Base-by-base conservation (phyloP, 371 early-diverging fungal species). In the Mycotypha africana region DNA sequence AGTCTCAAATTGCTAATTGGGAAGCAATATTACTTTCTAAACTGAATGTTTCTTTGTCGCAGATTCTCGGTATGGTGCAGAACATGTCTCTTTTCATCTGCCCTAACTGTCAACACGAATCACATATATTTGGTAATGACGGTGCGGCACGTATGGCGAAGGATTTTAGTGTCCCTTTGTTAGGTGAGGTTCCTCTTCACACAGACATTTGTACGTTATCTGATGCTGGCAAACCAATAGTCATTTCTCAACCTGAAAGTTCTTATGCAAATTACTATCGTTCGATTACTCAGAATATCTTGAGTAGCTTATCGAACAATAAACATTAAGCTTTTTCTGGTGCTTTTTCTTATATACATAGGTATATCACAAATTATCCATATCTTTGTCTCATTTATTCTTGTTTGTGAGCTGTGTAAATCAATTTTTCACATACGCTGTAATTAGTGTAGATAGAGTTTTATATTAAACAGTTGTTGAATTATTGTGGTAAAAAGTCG, bases 1-100 rank as follows among this genome's bases (percentile, higher is more conserved):
- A 75, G 81, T 68, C n/a, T n/a, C n/a, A n/a, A n/a, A n/a, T n/a
- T n/a, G n/a, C n/a, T n/a, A n/a, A n/a, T n/a, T n/a, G n/a, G n/a
- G n/a, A n/a, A 28, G 30, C 30, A 8, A 12, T 28, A 28, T 8
- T 28, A 28, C 8, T 28, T 8, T 28, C 12, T 28, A 12, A 8
- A 8, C 8, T 8, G 8, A 28, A 12, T 10, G 11, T 6, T 38
- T 12, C 9, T 11, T 11, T 2, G 11, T 22, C 7, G 14, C 63
- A 91, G 92, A 89, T 93, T 38, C 67, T 94, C 3, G 94, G 94
- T 11, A 50, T 92, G 31, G 84, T 94, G 0, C 87, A 94, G 62
- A 94, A 94, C 62, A 94, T 94, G 94, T 81, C 85, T 23, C 60
- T 79, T 4, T 91, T 84, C 48, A 62, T 76, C n/a, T 94, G 94